Base-by-base conservation (phyloP, 1,284 basidiomycete species). In the Ganoderma meredithae region DNA sequence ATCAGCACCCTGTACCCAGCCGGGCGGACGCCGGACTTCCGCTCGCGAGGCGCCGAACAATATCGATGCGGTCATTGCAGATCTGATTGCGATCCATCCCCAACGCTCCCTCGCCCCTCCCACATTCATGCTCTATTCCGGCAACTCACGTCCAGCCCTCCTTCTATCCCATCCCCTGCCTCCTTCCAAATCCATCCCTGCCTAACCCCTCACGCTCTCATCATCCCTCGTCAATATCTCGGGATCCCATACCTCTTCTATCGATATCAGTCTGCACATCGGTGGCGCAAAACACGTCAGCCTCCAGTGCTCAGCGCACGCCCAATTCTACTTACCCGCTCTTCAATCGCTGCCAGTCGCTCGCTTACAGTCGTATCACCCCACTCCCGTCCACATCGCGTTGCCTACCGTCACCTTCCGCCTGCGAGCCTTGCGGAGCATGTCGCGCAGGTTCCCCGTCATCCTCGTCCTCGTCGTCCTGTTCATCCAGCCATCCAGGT, bases 351-450 rank as follows among this genome's bases (percentile, higher is more conserved):
- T 63, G 60, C 41, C 62, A 70, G 65, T 43, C 66, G 64, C 68
- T 59, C 53, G 52, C 49, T 75, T 70, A 80, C 66, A 80, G 71
- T 52, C 78, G 77, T 68, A 81, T 79, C 52, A 80, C 76, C 7
- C 79, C 80, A 55, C 73, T 67, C 8, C 73, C 27, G 70, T 78
- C 76, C 72, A 80, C 76, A 2, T 77, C 78, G 22, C 75, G 71
- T 53, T 68, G 64, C 17, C 68, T 63, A 7, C 13, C 41, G 41
- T 68, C 70, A 31, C 73, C 71, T 40, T 70, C 64, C 41, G 63
- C 67, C 31, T 64, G 43, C 13, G 55, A 66, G 36, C 64, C 52
- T 31, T 60, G 31, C 47, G 58, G 5, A 60, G 40, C 25, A 17
- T 43, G 39, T 41, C 58, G 39, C 25, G 39, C 58, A 60, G 58